Evolutionary conservation across 192 early-diverging fungal genomes (phyloP).

Genomic region (Phycomyces blakesleeanus): DNA sequence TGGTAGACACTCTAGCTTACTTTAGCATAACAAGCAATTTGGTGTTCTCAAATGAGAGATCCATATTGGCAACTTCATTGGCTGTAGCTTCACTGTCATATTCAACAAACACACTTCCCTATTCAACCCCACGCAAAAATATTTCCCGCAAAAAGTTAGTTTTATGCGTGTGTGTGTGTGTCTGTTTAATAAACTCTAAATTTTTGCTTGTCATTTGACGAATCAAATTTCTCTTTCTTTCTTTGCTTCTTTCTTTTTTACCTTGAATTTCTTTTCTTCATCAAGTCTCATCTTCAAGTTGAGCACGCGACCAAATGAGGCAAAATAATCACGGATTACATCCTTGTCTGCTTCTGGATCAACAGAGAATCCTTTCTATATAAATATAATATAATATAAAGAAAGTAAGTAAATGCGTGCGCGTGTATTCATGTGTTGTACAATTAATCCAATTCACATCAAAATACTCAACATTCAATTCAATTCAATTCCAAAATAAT

Average conservation of each 20-base stretch:
- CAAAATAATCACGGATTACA: constrained; percentile 15
- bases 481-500: no score
- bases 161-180: no score
- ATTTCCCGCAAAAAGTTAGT: not conserved
- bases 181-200: no score
- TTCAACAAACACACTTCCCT: constrained; percentile 36
- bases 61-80: not conserved
- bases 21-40: constrained; percentile 15
- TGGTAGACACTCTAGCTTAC: no score
- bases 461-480: no score
- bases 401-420: not conserved
- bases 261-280: constrained; percentile 30
- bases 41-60: constrained; percentile 1
- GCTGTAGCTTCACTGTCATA: constrained; percentile 17
- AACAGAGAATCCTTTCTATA: constrained; percentile 32
- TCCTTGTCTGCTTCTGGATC: constrained; percentile 7
- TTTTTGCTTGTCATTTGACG: no score
- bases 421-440: no score
- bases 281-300: constrained; percentile 16
- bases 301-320: constrained; percentile 21
- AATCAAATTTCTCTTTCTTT: no score
- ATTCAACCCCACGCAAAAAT: no score
- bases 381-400: not conserved
- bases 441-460: no score
- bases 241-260: constrained; percentile 18